Evolutionary conservation across 176 grass and related monocot genomes (phyloP), one percentile per base, ranked within the genome.

Genomic region (Ananas comosus): DNA sequence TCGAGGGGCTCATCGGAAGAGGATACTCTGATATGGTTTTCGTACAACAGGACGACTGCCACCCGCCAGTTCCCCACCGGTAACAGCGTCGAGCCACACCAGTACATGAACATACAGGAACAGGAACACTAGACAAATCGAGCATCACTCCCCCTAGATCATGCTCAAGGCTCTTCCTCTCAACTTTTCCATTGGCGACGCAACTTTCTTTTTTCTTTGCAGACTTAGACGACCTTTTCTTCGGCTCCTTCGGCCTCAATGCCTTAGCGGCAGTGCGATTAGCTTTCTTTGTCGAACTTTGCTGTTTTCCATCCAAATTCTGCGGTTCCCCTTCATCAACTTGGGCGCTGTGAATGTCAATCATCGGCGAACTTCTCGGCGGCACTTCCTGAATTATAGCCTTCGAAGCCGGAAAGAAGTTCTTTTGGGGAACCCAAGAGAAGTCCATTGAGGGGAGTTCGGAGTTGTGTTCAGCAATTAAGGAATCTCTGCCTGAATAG

Each of bases 31-130:
- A 78, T 51, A 78, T 51, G 19, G 24, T 78, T 49, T 13, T 78
- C 21, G 75, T 78, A 22, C 75, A 78, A 61, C 75, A 78, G 51
- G 75, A 78, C 23, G 75, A 78, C 12, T 78, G 75, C 75, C 75
- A 78, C 28, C 75, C 75, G 0, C 75, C 75, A 19, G 63, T 57
- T 49, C 75, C 75, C 75, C 75, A 78, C 50, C 75, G 69, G 18
- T 69, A 72, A 47, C 67, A 72, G 17, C 72, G 76, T 48, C 57
- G 53, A 19, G 76, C 24, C 57, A 72, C 57, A 2, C 67, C 76
- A 16, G 76, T 71, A 52, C 68, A 79, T 18, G 76, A 79, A 63
- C 77, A 79, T 33, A 79, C 21, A 33, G 57, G 77, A 24, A 63
- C 53, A 1, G 75, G 75, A 69, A 78, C 75, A 12, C 28, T 50